Evolutionary conservation across 75 land plant genomes (phyloP).

Genomic region (Picea glauca): DNA sequence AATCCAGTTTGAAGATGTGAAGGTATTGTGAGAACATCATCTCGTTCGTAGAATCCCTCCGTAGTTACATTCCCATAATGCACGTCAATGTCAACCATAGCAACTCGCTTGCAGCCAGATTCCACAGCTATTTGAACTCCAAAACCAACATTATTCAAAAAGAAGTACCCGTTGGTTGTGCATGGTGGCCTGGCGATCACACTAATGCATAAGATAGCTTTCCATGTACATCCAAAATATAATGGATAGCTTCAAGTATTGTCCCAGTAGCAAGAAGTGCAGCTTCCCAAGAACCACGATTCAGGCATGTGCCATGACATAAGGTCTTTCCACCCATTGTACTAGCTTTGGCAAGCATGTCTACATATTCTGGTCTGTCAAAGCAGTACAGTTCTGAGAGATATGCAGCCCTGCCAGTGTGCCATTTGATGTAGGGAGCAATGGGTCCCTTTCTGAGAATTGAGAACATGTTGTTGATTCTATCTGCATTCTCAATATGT

Average conservation of each 20-base stretch:
- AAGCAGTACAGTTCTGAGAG: conserved; percentile 55
- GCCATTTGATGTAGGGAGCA: conserved; percentile 66
- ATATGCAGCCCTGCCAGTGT: conserved; percentile 53
- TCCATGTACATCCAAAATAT: conserved; percentile 63
- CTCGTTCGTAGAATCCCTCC: conserved; percentile 68
- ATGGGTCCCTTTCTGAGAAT: conserved; percentile 78
- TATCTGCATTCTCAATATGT: conserved; percentile 84
- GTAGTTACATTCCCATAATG: conserved; percentile 95
- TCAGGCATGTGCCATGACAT: conserved; percentile 63
- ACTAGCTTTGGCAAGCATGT: conserved; percentile 63
- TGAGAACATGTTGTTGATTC: conserved; percentile 78
- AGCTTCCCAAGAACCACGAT: conserved; percentile 82
- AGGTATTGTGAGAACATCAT: conserved; percentile 73
- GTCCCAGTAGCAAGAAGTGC: conserved; percentile 90
- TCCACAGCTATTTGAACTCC: conserved; percentile 67
- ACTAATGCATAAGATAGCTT: conserved; percentile 80
- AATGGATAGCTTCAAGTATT: conserved; percentile 67
- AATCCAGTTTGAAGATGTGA: conserved; percentile 78
- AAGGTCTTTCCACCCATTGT: conserved; percentile 46
- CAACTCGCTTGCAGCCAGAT: conserved; percentile 57
- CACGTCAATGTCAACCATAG: conserved; percentile 84
- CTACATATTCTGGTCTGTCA: conserved; percentile 69
- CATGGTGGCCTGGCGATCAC: conserved; percentile 94
- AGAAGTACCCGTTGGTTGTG: conserved; percentile 94
- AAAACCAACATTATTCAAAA: conserved; percentile 85